A percentile compares a stretch with the other conserved stretches of the same genome.
Conservation (phyloP, 1,139 yeast genomes). For the Hansenula lynferdii region DNA sequence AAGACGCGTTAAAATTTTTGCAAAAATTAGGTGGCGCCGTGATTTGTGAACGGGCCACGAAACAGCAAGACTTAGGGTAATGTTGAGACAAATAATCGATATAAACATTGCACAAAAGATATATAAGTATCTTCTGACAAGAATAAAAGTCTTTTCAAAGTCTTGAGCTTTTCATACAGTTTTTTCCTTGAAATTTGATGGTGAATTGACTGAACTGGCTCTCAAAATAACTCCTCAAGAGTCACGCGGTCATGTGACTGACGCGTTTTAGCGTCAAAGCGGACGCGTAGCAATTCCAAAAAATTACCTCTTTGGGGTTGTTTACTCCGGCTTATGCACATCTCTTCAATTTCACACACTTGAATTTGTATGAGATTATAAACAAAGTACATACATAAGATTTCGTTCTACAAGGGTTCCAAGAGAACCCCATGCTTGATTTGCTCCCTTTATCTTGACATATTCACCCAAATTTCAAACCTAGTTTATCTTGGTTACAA, state of each 20-base stretch:
- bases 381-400: background rate
- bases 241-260: conserved; percentile 1
- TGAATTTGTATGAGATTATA: background rate
- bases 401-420: background rate
- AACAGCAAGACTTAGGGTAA: too few species aligned
- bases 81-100: too few species aligned
- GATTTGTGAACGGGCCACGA: too few species aligned
- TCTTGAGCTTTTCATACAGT: too few species aligned
- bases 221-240: background rate
- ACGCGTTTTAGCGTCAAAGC: background rate
- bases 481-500: background rate
- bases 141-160: too few species aligned
- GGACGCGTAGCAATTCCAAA: background rate
- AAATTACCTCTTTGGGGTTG: background rate
- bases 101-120: too few species aligned
- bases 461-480: conserved; percentile 2
- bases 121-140: too few species aligned
- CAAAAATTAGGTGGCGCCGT: too few species aligned
- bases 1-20: too few species aligned
- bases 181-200: background rate
- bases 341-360: too few species aligned
- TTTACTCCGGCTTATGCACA: background rate
- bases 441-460: background rate
- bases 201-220: background rate
- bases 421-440: background rate